phyloP scores from a whole-genome alignment of 805 yeast genomes.

The Saturnispora diversa region DNA sequence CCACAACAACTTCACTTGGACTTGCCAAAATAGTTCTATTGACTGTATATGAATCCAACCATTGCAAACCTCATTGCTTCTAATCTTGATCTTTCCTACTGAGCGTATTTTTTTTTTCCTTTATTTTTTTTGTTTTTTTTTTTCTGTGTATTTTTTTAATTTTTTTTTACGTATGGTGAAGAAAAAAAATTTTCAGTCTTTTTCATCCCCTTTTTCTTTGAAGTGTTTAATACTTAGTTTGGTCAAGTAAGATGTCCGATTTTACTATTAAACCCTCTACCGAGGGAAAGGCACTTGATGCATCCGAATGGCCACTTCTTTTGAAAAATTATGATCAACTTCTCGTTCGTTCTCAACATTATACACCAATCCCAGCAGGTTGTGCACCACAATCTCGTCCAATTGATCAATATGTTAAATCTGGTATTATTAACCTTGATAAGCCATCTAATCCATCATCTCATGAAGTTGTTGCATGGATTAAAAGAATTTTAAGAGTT shows the following conservation, averaged over 20 bases:
- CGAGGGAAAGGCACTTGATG: slow-evolving; percentile 69
- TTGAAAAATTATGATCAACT: slow-evolving; percentile 91
- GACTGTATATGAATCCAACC: too few species aligned
- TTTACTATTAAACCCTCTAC: slow-evolving; percentile 83
- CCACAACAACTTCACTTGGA: too few species aligned
- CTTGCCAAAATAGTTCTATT: too few species aligned
- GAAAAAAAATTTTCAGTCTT: slow-evolving; percentile 6
- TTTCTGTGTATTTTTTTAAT: neutral
- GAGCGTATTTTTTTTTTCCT: too few species aligned
- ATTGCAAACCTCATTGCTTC: too few species aligned
- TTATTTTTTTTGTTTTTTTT: too few species aligned
- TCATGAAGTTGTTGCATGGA: slow-evolving; percentile 99
- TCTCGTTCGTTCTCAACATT: slow-evolving; percentile 91
- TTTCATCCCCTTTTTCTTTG: slow-evolving; percentile 12
- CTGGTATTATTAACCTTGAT: slow-evolving; percentile 96
- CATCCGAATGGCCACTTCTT: slow-evolving; percentile 92
- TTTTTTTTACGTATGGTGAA: too few species aligned
- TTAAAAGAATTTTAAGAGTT: slow-evolving; percentile 87
- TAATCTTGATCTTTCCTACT: too few species aligned
- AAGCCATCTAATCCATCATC: slow-evolving; percentile 98
- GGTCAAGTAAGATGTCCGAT: slow-evolving; percentile 25
- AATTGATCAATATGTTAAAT: slow-evolving; percentile 76
- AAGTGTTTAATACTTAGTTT: slow-evolving; percentile 2
- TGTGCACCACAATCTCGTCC: slow-evolving; percentile 93
- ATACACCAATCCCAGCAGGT: slow-evolving; percentile 96